A percentile compares a stretch with the other conserved stretches of the same genome.
Evolutionary conservation across 352 stramenopile species (phyloP).

Genomic region (Achlya hypogyna): DNA sequence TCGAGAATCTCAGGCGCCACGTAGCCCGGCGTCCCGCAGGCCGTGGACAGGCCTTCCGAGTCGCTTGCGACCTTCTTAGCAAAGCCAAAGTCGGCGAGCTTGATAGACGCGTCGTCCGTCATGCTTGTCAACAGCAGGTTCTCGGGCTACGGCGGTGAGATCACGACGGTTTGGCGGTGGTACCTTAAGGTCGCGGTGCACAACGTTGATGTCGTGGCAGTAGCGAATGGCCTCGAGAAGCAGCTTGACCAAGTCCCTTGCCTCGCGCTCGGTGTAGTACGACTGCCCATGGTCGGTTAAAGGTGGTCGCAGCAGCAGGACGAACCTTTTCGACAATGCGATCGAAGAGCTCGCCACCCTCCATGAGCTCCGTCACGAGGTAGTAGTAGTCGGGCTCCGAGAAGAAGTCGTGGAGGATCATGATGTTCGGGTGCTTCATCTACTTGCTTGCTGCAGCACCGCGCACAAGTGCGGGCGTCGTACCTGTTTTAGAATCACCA

Average conservation of each 20-base stretch:
- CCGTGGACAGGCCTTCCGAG: conserved; percentile 55
- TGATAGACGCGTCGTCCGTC: conserved; percentile 78
- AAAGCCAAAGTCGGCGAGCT: conserved; percentile 81
- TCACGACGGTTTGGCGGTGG: not conserved
- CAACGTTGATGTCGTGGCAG: conserved; percentile 77
- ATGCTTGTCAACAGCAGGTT: conserved; percentile 74
- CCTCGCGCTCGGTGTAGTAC: conserved; percentile 86
- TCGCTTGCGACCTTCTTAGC: conserved; percentile 77
- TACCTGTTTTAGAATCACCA: conserved; percentile 79
- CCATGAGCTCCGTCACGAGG: conserved; percentile 96
- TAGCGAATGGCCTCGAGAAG: conserved; percentile 84
- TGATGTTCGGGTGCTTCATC: conserved; percentile 90
- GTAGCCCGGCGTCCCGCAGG: conserved; percentile 75
- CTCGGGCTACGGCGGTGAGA: conserved; percentile 38
- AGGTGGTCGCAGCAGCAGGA: not conserved
- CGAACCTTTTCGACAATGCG: conserved; percentile 82
- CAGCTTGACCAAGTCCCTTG: conserved; percentile 74
- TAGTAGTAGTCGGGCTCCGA: conserved; percentile 94
- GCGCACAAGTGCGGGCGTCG: not conserved
- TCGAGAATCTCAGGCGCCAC: conserved; percentile 78
- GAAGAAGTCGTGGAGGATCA: conserved; percentile 91
- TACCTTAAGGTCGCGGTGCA: conserved; percentile 71
- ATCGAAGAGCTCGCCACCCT: conserved; percentile 84
- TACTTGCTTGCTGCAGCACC: conserved; percentile 23
- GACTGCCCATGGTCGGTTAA: conserved; percentile 30